Conservation (phyloP, 352 stramenopile species). For the Phytophthora tentaculata region DNA sequence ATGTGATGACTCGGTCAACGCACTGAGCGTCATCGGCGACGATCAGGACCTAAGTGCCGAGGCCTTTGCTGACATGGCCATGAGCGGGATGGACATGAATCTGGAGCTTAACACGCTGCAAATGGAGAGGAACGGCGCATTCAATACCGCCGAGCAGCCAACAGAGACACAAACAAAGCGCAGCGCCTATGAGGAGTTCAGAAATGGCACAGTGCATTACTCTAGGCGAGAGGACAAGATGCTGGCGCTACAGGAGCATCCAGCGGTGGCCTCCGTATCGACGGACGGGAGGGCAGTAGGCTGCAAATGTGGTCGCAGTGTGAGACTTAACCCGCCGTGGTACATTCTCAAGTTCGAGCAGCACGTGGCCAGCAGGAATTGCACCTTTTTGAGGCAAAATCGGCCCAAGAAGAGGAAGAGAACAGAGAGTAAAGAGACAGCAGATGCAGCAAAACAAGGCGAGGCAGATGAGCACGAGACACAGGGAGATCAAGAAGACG, state of each 20-base stretch:
- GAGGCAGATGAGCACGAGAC: conserved; percentile 3
- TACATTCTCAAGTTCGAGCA: conserved; percentile 90
- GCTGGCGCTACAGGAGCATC: conserved; percentile 58
- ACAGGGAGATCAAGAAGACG: neutral
- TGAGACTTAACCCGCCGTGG: conserved; percentile 82
- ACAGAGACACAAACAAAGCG: conserved; percentile 6
- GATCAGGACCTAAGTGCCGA: conserved; percentile 55
- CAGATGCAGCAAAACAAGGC: neutral
- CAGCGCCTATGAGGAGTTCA: conserved; percentile 43
- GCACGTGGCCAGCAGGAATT: conserved; percentile 85
- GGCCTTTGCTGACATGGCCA: conserved; percentile 67
- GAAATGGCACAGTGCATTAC: conserved; percentile 44
- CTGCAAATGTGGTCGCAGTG: conserved; percentile 75
- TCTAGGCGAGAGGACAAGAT: conserved; percentile 72
- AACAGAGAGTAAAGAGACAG: neutral
- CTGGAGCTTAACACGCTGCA: conserved; percentile 65
- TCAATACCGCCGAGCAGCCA: neutral
- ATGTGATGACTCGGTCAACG: conserved; percentile 24
- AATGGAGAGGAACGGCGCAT: conserved; percentile 33
- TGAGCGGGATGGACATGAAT: conserved; percentile 61
- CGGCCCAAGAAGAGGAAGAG: conserved; percentile 26
- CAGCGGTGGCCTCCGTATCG: conserved; percentile 52
- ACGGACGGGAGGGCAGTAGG: conserved; percentile 58
- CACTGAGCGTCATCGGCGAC: conserved; percentile 53
- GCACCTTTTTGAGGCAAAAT: conserved; percentile 64